Evolutionary conservation across 805 yeast species (phyloP), one percentile per base, ranked within the genome.

Genomic region (Monosporozyma servazzii): DNA sequence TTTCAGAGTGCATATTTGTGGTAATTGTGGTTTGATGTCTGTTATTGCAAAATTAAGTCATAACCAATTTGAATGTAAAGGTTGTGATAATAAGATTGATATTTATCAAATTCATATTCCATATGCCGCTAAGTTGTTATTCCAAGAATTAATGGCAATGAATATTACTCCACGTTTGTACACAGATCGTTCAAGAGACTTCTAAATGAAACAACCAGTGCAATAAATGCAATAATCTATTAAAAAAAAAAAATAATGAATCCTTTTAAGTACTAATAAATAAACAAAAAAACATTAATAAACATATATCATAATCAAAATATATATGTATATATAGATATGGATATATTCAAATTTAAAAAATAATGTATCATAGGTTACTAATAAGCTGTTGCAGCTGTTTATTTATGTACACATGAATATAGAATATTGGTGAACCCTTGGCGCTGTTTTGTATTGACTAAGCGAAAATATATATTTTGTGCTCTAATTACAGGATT

Each of bases 141-240:
- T 93, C 88, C 99, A 93, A 75, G 99, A 93, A 74, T 79, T 93
- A 66, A 93, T 93, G 98, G 96, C 99, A 42, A 93, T 93, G 99
- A 93, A 93, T 71, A 93, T 93, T 64, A 86, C 96, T 20, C 99
- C 98, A 51, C 83, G 99, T 73, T 72, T 91, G 75, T 91, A 91
- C 71, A 88, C 98, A n/a, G 96, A 91, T 60, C 81, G 90, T 60
- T 80, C 89, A 17, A 65, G 58, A 56, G 70, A 66, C 53, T 67
- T 65, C 53, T 67, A 60, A 53, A 40, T 20, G 29, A 21, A 9
- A 11, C 13, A 15, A n/a, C 4, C 44, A 21, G 37, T n/a, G 10
- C 20, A 47, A 31, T 15, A 20, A 36, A 45, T 41, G 44, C 6
- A 41, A 29, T 41, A 21, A 21, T 41, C 8, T 18, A 29, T 7